A percentile compares a stretch with the other conserved stretches of the same genome.
phyloP scores from a whole-genome alignment of 306 rosid genomes.

The Potentilla sterilis region DNA sequence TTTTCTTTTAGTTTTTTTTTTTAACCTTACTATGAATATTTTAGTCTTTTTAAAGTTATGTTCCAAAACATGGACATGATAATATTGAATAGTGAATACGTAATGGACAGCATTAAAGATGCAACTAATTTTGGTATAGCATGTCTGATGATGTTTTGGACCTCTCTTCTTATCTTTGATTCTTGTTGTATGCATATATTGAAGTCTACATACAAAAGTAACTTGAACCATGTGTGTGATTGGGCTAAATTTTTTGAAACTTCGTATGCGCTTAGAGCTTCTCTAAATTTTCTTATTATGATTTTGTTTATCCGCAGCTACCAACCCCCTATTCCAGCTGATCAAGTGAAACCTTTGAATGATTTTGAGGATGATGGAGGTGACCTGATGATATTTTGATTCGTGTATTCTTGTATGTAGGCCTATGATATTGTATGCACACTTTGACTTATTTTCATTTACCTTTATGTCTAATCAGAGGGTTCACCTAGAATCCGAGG shows the following conservation, averaged over 20 bases:
- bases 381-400: conserved; percentile 22
- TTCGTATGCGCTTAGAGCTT: not conserved
- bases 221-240: not conserved
- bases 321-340: conserved; percentile 75
- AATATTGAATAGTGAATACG: not conserved
- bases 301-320: conserved; percentile 40
- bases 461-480: conserved; percentile 47
- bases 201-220: not conserved
- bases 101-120: not conserved
- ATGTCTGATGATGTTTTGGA: not conserved
- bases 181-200: not conserved
- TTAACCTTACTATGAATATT: not conserved
- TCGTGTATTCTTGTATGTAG: conserved; percentile 2
- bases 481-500: conserved; percentile 63
- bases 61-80: not conserved
- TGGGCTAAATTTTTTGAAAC: not conserved
- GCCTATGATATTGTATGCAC: not conserved
- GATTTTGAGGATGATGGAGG: conserved; percentile 83
- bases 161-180: not conserved
- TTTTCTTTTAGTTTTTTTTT: not conserved
- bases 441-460: conserved; percentile 10
- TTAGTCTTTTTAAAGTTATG: not conserved
- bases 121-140: not conserved
- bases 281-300: conserved; percentile 13
- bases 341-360: conserved; percentile 78